Evolutionary conservation across 495 filamentous ascomycete genomes (phyloP).

Genomic region (Xylaria castorea): DNA sequence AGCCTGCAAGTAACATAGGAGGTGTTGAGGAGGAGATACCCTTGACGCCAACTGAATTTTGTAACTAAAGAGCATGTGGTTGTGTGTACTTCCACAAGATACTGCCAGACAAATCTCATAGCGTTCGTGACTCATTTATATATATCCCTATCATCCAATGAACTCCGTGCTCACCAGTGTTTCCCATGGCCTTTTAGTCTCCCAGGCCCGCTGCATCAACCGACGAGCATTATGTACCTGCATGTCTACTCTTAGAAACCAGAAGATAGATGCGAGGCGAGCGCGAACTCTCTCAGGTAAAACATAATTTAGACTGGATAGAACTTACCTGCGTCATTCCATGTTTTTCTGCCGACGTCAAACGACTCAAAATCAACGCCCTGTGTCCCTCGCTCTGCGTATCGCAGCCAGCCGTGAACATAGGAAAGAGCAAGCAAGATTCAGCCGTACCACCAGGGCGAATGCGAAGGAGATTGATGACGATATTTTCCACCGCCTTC

Average conservation of each 20-base stretch:
- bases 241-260: slow-evolving; percentile 28
- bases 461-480: slow-evolving; percentile 67
- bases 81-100: background rate
- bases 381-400: slow-evolving; percentile 61
- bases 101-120: background rate
- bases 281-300: slow-evolving; percentile 2
- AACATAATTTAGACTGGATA: background rate
- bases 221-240: slow-evolving; percentile 64
- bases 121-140: background rate
- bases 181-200: slow-evolving; percentile 67
- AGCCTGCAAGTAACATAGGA: slow-evolving; percentile 11
- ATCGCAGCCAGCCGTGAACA: slow-evolving; percentile 87
- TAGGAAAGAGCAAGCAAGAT: slow-evolving; percentile 78
- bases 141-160: slow-evolving; percentile 53
- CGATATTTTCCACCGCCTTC: slow-evolving; percentile 67
- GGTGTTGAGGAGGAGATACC: slow-evolving; percentile 9
- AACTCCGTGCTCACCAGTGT: slow-evolving; percentile 69
- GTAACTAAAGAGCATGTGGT: background rate
- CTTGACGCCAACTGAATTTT: background rate
- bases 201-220: slow-evolving; percentile 73
- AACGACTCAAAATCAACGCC: slow-evolving; percentile 67
- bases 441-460: slow-evolving; percentile 72
- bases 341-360: slow-evolving; percentile 72
- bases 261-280: background rate
- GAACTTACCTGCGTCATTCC: slow-evolving; percentile 75